A percentile compares a stretch with the other conserved stretches of the same genome.
Conservation (phyloP, 495 filamentous ascomycete genomes). For the Parathielavia appendiculata region DNA sequence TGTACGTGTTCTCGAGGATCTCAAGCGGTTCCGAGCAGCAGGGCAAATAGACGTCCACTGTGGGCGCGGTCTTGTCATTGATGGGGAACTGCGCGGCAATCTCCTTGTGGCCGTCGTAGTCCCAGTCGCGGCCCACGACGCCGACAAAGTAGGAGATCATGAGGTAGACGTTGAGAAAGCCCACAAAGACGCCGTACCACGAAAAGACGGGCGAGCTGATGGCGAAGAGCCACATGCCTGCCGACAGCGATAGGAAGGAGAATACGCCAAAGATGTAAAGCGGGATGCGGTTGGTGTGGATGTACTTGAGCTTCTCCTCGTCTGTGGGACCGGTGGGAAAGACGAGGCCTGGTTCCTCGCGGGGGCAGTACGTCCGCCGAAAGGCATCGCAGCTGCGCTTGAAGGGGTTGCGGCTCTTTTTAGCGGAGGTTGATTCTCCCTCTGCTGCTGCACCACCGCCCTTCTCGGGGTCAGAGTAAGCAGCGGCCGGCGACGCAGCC, state of each 20-base stretch:
- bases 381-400: constrained; percentile 21
- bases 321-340: constrained; percentile 30
- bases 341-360: constrained; percentile 27
- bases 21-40: constrained; percentile 34
- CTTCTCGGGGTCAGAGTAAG: constrained; percentile 16
- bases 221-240: constrained; percentile 35
- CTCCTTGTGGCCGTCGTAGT: constrained; percentile 22
- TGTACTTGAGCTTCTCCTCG: constrained; percentile 29
- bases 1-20: constrained; percentile 34
- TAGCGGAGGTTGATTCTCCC: neutral
- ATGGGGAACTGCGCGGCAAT: constrained; percentile 25
- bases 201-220: constrained; percentile 28
- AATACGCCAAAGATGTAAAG: constrained; percentile 32
- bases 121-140: constrained; percentile 31
- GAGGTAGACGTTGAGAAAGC: constrained; percentile 35
- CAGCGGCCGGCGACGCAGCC: neutral
- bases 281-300: constrained; percentile 31
- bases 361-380: constrained; percentile 29
- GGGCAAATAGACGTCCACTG: constrained; percentile 33
- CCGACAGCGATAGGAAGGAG: constrained; percentile 31
- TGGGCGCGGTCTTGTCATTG: constrained; percentile 28
- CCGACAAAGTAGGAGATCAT: constrained; percentile 34
- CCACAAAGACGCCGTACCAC: constrained; percentile 35
- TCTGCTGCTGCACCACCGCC: neutral
- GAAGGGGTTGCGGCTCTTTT: constrained; percentile 18